Base-by-base conservation (phyloP, 2,329 filamentous ascomycete genomes). In the Lachnellula subtilissima region DNA sequence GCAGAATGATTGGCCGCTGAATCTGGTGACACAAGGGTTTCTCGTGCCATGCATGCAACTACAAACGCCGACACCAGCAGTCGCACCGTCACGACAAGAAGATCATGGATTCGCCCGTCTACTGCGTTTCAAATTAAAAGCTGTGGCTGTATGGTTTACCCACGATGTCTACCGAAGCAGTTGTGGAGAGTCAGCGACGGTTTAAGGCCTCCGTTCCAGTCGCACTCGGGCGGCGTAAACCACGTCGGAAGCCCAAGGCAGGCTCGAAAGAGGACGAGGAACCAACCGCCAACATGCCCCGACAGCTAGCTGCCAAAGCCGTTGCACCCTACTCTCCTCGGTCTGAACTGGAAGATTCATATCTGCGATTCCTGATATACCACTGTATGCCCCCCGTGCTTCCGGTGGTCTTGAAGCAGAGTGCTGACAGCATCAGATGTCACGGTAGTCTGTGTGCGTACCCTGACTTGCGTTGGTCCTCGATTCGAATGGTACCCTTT, bases 401-500 rank as follows among this genome's bases (percentile, higher is more conserved):
- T 23, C 14, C 14, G 19, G 8, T 22, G n/a, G 14, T 51, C 35
- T 45, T 11, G 25, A 56, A 46, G 36, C 46, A 32, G 39, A 52
- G 46, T 46, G 55, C 59, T 63, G 49, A 63, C 55, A 53, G 46
- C 47, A 46, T 50, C 32, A 64, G 62, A 59, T 57, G 59, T 61
- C 4, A 63, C 61, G 3, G 50, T 63, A 15, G 48, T 64, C 23
- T 51, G 53, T 2, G 52, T 47, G 28, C 25, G 50, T 1, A 63
- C 54, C 3, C 54, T 64, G 5, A 61, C 58, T 9, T 55, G 50
- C 36, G 56, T 59, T 28, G 63, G 63, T 7, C 61, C 61, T 11
- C 53, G 63, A 45, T 61, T 59, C 35, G 60, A 64, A 51, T 65
- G 63, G 61, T 64, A 63, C 45, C 61, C 60, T 14, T 50, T 65